phyloP scores from a whole-genome alignment of 371 early-diverging fungal species.

The Homolaphlyctis polyrhiza region DNA sequence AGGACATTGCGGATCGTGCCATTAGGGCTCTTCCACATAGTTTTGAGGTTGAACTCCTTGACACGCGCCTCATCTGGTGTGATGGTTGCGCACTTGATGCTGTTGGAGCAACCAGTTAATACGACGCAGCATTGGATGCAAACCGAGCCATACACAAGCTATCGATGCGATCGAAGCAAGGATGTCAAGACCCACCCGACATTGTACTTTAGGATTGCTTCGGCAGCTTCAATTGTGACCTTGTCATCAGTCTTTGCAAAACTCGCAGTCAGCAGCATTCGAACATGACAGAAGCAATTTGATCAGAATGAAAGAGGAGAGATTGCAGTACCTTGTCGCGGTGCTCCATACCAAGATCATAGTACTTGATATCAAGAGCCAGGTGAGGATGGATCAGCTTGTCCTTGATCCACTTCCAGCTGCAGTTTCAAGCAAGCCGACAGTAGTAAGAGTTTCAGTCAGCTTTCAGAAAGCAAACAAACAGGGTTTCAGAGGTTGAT shows the following conservation, averaged over 20 bases:
- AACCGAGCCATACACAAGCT: not conserved
- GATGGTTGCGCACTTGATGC: constrained; percentile 97
- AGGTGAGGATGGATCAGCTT: constrained; percentile 90
- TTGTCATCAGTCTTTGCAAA: constrained; percentile 79
- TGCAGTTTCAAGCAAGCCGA: not conserved
- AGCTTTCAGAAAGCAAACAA: too few relatives aligned
- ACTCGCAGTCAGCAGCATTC: not conserved
- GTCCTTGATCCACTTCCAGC: constrained; percentile 88
- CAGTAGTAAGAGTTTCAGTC: too few relatives aligned
- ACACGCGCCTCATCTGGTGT: constrained; percentile 97
- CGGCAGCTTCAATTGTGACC: constrained; percentile 94
- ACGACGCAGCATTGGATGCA: constrained; percentile 6
- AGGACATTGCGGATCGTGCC: constrained; percentile 96
- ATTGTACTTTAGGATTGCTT: constrained; percentile 93
- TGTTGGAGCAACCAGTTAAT: constrained; percentile 3
- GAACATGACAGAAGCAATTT: not conserved
- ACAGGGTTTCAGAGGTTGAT: too few relatives aligned
- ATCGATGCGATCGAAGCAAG: not conserved
- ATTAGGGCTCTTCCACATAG: constrained; percentile 97
- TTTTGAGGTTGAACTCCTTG: constrained; percentile 89
- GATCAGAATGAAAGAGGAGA: not conserved
- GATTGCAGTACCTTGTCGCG: constrained; percentile 69
- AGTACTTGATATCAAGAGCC: constrained; percentile 92
- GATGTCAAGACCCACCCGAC: constrained; percentile 56
- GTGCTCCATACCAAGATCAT: constrained; percentile 86